Evolutionary conservation across 345 rosid genomes (phyloP), one percentile per base, ranked within the genome.

Genomic region (Odontarrhena argentea): DNA sequence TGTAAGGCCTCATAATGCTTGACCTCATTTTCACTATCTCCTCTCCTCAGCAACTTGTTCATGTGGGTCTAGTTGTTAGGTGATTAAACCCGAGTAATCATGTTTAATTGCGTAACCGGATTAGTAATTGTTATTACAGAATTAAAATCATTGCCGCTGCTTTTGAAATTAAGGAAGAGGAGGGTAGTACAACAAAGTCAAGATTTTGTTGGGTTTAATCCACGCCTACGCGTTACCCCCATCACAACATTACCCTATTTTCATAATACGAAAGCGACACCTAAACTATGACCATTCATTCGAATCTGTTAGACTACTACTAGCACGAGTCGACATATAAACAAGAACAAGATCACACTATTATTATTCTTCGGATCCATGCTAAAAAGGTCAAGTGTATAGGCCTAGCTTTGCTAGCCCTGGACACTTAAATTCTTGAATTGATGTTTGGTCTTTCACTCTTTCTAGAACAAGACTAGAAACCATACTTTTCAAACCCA

Each of bases 51-150:
- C 55, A 50, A 69, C 66, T 50, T 69, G 53, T 38, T 50, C 52
- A 41, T 50, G 74, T 69, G 74, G 68, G 61, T 25, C 68, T 70
- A 60, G 8, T 60, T 6, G 67, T 34, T 70, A n/a, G 68, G 74
- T 70, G 61, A 8, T 53, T 61, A 45, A 22, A 15, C 11, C 60
- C 54, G 50, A 59, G 59, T 73, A 55, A 59, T 65, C 60, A 36
- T 65, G 61, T 25, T 34, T 66, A 65, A 43, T 65, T 73, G 67
- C 71, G 71, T 58, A 58, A 55, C 32, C 49, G 67, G 52, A 47
- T 12, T 4, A 46, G 58, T 41, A 55, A 50, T 34, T 65, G 65
- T 45, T 71, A 8, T 11, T 52, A 54, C 47, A 25, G 40, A 9
- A 40, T 32, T 2, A 13, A 14, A 28, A 44, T 60, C 26, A 44